phyloP scores from a whole-genome alignment of 805 yeast genomes.

The Priceomyces medius region DNA sequence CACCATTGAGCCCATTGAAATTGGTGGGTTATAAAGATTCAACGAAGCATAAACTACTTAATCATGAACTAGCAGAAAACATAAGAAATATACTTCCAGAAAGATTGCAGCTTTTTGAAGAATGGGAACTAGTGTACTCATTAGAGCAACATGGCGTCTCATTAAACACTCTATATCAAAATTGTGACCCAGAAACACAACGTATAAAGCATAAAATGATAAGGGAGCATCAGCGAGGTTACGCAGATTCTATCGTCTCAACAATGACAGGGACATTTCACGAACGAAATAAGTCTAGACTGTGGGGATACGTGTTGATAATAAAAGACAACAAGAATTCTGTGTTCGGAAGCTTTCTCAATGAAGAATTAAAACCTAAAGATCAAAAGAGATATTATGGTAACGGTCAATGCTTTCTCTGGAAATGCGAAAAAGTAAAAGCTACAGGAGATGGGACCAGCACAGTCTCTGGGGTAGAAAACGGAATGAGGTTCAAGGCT shows the following conservation, averaged over 20 bases:
- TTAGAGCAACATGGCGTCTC: conserved; percentile 92
- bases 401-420: conserved; percentile 91
- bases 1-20: conserved; percentile 55
- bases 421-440: conserved; percentile 57
- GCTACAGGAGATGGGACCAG: neutral
- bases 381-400: conserved; percentile 81
- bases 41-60: conserved; percentile 60
- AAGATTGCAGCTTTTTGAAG: conserved; percentile 70
- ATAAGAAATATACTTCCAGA: conserved; percentile 73
- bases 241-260: conserved; percentile 33
- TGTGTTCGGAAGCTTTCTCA: conserved; percentile 75
- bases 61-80: conserved; percentile 68
- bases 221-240: conserved; percentile 27
- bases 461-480: neutral
- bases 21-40: conserved; percentile 59
- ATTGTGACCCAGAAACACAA: conserved; percentile 46
- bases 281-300: conserved; percentile 23
- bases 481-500: conserved; percentile 56
- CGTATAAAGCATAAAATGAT: conserved; percentile 16
- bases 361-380: conserved; percentile 69
- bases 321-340: conserved; percentile 64
- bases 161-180: conserved; percentile 68
- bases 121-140: conserved; percentile 80
- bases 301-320: conserved; percentile 70
- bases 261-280: conserved; percentile 25